Conservation (phyloP, 768 basidiomycete species). For the Phaeotremella fagi region DNA sequence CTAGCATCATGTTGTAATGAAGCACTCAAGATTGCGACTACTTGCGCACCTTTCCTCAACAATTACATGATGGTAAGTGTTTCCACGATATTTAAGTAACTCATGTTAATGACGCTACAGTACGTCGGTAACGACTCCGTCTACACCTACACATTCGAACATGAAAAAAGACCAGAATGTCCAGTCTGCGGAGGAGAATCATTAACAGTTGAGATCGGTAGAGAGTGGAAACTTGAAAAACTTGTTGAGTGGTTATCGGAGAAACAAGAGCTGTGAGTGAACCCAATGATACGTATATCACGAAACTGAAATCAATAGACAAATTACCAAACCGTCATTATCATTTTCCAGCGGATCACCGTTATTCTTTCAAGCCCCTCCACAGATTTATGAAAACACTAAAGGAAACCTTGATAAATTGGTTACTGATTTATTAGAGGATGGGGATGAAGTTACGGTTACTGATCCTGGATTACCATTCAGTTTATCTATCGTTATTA, state of each 20-base stretch:
- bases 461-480: constrained; percentile 88
- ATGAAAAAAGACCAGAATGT: constrained; percentile 86
- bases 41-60: constrained; percentile 85
- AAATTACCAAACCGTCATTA: constrained; percentile 93
- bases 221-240: constrained; percentile 73
- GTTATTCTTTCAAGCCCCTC: constrained; percentile 90
- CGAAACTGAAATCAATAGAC: constrained; percentile 54
- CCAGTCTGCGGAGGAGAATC: constrained; percentile 95
- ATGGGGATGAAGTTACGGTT: constrained; percentile 75
- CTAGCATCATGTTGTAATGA: constrained; percentile 95
- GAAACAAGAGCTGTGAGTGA: constrained; percentile 79
- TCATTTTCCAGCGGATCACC: constrained; percentile 61
- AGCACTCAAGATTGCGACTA: constrained; percentile 97
- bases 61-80: constrained; percentile 70
- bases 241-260: constrained; percentile 83
- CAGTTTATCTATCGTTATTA: constrained; percentile 55
- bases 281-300: neutral
- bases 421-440: constrained; percentile 70
- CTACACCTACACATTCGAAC: constrained; percentile 95
- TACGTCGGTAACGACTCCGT: constrained; percentile 93
- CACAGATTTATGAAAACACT: constrained; percentile 80
- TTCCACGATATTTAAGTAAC: neutral
- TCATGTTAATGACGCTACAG: constrained; percentile 52
- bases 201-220: constrained; percentile 64
- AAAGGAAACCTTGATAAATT: constrained; percentile 85